Conservation (phyloP, 306 rosid species). For the Canavalia gladiata region DNA sequence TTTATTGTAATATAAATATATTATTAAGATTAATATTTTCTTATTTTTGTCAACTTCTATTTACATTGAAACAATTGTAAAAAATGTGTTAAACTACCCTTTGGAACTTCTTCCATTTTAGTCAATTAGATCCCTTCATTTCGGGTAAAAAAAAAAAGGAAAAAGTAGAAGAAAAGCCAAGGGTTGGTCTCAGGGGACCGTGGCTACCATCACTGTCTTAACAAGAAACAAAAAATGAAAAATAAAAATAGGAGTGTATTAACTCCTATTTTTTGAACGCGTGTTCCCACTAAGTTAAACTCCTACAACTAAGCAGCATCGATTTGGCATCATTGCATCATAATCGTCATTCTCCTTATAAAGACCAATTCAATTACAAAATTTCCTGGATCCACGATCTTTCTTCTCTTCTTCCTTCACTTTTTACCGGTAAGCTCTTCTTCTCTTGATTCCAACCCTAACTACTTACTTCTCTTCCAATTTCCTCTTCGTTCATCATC, state of each 20-base stretch:
- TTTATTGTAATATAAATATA: no score
- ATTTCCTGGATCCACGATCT: slow-evolving; percentile 37
- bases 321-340: no score
- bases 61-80: no score
- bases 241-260: background rate
- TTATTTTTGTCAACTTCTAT: no score
- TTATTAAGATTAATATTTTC: no score
- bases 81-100: no score
- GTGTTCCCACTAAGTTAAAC: background rate
- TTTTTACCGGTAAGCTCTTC: slow-evolving; percentile 20
- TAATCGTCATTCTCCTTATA: slow-evolving; percentile 3
- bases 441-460: slow-evolving; percentile 27
- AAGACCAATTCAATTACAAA: slow-evolving; percentile 43
- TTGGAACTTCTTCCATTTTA: no score
- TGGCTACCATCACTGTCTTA: background rate
- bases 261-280: background rate
- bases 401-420: slow-evolving; percentile 25
- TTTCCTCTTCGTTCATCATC: background rate
- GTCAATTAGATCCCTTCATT: no score
- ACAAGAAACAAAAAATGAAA: no score
- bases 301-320: background rate
- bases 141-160: no score
- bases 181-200: no score
- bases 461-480: background rate
- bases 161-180: no score